Conservation (phyloP, 78 protist species). For the Mantamonas sphyraenae region DNA sequence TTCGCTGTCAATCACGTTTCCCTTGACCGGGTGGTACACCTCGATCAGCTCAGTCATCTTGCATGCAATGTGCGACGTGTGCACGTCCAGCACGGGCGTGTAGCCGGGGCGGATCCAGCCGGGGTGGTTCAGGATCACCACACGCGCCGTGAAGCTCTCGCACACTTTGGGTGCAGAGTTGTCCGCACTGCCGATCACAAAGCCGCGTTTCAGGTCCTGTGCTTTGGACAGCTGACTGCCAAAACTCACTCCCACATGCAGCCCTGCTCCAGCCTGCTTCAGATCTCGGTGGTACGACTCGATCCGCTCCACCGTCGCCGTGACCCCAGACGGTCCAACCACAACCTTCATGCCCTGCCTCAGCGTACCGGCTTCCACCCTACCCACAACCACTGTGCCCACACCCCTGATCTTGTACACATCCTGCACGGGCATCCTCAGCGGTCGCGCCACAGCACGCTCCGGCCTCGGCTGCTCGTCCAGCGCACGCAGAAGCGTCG, state of each 20-base stretch:
- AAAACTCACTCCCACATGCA: neutral
- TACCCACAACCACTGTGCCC: neutral
- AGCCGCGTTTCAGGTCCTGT: neutral
- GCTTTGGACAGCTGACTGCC: neutral
- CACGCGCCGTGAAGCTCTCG: constrained; percentile 3
- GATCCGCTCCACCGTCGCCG: neutral
- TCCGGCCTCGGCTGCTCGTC: neutral
- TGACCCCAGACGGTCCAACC: neutral
- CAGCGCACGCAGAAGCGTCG: neutral
- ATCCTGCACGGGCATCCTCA: neutral
- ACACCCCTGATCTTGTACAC: neutral
- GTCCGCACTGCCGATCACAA: neutral
- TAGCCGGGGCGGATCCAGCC: constrained; percentile 10
- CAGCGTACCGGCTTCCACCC: constrained; percentile 1
- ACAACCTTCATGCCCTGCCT: neutral
- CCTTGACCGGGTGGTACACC: neutral
- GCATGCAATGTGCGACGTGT: constrained; percentile 10
- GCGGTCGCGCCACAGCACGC: neutral
- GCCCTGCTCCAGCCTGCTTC: neutral
- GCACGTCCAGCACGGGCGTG: constrained; percentile 11
- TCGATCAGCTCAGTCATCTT: neutral
- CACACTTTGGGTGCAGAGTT: neutral
- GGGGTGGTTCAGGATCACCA: constrained; percentile 8
- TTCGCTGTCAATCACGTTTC: constrained; percentile 2
- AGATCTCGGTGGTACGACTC: neutral